These are phyloP conservation scores for Trichoderma sp. DNA, from an alignment of 2,329 filamentous ascomycete species.

Conservation along the genomic window DNA sequence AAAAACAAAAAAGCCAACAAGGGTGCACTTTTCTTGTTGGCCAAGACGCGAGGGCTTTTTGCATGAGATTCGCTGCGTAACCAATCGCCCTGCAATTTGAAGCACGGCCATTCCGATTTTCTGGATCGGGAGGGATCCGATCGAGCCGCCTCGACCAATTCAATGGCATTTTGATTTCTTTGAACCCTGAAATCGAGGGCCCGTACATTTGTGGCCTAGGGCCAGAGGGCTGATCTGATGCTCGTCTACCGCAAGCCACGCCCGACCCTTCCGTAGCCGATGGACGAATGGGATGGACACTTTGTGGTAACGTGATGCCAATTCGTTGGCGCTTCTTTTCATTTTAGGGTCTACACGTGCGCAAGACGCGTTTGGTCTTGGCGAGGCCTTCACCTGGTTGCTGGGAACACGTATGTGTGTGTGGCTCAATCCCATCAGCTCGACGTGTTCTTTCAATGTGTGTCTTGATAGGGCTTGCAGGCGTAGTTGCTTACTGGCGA, in stretches of 20 bases:
- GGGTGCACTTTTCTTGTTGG: not conserved
- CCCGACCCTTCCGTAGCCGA: conserved; percentile 8
- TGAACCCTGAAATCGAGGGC: conserved; percentile 6
- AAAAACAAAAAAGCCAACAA: not conserved
- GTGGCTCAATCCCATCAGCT: conserved; percentile 1
- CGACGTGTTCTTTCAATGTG: not conserved
- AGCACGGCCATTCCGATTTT: not conserved
- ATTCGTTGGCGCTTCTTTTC: not conserved
- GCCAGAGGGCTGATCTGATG: not conserved
- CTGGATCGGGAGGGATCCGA: conserved; percentile 10
- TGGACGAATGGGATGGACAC: not conserved
- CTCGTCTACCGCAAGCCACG: conserved; percentile 11
- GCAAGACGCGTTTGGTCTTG: not conserved
- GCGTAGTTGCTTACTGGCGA: not conserved
- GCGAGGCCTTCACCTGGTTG: not conserved
- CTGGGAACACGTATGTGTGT: not conserved
- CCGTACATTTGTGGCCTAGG: not conserved
- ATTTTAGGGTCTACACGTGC: not conserved
- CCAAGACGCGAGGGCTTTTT: not conserved
- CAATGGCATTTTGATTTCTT: not conserved
- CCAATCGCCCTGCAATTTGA: not conserved
- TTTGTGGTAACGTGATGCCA: conserved; percentile 13
- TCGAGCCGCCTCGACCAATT: conserved; percentile 3
- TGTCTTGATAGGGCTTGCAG: not conserved
- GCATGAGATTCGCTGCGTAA: not conserved